Evolutionary conservation across 176 grass and related monocot genomes (phyloP).

Genomic region (Oryza longistaminata): DNA sequence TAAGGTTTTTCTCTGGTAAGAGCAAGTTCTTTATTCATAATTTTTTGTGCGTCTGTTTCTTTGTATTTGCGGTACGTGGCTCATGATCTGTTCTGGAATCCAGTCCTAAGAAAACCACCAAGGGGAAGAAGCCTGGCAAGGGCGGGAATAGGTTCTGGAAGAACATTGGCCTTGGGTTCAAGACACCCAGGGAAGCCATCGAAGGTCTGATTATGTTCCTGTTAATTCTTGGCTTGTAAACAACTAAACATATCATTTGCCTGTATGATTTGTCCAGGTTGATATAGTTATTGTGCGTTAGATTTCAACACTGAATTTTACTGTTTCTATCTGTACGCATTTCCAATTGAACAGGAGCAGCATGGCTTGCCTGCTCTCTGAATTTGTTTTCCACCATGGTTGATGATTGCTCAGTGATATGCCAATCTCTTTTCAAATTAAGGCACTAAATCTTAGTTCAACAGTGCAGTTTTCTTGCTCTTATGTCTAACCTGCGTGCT

Average conservation of each 20-base stretch:
- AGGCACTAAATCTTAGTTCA: not conserved
- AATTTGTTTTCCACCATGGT: not conserved
- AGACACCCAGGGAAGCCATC: conserved; percentile 45
- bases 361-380: not conserved
- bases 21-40: not conserved
- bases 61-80: not conserved
- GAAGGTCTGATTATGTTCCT: conserved; percentile 3
- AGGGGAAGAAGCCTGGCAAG: conserved; percentile 23
- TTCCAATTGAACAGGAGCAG: not conserved
- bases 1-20: conserved; percentile 53
- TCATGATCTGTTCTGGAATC: not conserved
- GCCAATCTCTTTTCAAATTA: not conserved
- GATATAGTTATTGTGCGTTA: not conserved
- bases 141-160: conserved; percentile 35
- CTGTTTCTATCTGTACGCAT: not conserved
- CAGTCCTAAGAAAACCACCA: conserved; percentile 23
- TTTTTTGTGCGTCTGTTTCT: not conserved
- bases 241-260: not conserved
- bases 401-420: not conserved
- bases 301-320: not conserved
- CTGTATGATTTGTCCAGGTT: not conserved
- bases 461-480: no score
- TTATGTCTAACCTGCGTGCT: not conserved
- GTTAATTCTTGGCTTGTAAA: not conserved
- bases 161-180: conserved; percentile 38